Conservation (phyloP, 2,329 filamentous ascomycete species). For the Aspergillus novofumigatus region DNA sequence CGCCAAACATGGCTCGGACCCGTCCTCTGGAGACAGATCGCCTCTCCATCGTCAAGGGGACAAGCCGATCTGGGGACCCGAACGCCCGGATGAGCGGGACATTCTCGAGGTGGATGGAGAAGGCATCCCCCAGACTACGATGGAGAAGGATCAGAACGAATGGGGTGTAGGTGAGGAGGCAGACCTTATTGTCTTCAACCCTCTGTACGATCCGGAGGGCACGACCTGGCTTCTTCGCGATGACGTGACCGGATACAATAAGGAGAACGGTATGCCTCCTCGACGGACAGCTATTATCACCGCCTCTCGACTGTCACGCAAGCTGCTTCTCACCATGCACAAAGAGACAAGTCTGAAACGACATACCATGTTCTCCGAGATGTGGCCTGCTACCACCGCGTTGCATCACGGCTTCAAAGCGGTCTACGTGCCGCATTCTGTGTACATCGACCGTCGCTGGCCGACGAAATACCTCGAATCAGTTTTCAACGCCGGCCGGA, state of each 20-base stretch:
- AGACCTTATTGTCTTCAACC: constrained; percentile 86
- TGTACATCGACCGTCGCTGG: constrained; percentile 86
- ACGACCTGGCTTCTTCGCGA: constrained; percentile 80
- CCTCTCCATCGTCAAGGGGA: constrained; percentile 43
- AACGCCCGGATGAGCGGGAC: constrained; percentile 64
- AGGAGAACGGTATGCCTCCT: constrained; percentile 55
- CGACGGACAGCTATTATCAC: constrained; percentile 87
- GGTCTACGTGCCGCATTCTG: constrained; percentile 82
- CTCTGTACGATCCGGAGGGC: constrained; percentile 82
- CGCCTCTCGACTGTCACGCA: constrained; percentile 74
- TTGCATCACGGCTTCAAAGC: constrained; percentile 91
- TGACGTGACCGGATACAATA: constrained; percentile 81
- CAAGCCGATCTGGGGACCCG: constrained; percentile 78
- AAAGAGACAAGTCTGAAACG: constrained; percentile 78
- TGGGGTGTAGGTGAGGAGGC: constrained; percentile 92
- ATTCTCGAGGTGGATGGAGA: constrained; percentile 71
- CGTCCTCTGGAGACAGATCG: constrained; percentile 17
- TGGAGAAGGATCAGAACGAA: constrained; percentile 73
- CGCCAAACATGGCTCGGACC: constrained; percentile 27
- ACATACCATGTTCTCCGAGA: constrained; percentile 90
- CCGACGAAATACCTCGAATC: constrained; percentile 71
- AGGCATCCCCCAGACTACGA: constrained; percentile 63
- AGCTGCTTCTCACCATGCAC: constrained; percentile 83
- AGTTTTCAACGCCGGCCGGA: constrained; percentile 74
- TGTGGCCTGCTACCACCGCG: constrained; percentile 87